These are phyloP conservation scores for Incumbomyces delicatus DNA, from an alignment of 2,329 filamentous ascomycete species.

Conservation along the genomic window DNA sequence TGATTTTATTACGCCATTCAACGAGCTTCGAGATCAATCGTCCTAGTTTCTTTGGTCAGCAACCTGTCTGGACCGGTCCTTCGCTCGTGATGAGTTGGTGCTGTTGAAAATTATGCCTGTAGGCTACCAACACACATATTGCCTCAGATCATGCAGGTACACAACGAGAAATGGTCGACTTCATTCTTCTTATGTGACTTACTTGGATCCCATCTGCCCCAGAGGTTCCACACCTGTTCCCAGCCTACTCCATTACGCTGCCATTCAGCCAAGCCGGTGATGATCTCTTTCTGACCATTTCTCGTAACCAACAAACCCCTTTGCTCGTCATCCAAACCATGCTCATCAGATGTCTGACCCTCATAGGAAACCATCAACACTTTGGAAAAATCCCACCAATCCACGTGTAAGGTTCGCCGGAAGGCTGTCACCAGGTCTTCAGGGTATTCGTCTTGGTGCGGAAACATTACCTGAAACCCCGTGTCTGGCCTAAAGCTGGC, in stretches of 20 bases:
- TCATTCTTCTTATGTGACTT: not conserved
- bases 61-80: not conserved
- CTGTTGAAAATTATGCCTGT: no score
- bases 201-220: constrained; percentile 15
- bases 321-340: not conserved
- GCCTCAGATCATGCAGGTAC: no score
- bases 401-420: constrained; percentile 5
- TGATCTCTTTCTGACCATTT: constrained; percentile 6
- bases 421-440: constrained; percentile 8
- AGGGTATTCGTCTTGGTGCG: constrained; percentile 9
- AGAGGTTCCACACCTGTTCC: constrained; percentile 7
- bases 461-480: constrained; percentile 11
- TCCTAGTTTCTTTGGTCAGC: not conserved
- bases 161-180: not conserved
- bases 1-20: not conserved
- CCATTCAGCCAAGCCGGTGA: constrained; percentile 13
- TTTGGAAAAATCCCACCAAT: constrained; percentile 12
- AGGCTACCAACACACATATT: no score
- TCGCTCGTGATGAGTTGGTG: no score
- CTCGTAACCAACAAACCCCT: not conserved
- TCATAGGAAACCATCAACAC: constrained; percentile 10
- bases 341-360: not conserved
- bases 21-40: not conserved
- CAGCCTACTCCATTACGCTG: constrained; percentile 9
- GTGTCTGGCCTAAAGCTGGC: constrained; percentile 11